phyloP scores from a whole-genome alignment of 768 basidiomycete species.

The Termitomyces titanicus region DNA sequence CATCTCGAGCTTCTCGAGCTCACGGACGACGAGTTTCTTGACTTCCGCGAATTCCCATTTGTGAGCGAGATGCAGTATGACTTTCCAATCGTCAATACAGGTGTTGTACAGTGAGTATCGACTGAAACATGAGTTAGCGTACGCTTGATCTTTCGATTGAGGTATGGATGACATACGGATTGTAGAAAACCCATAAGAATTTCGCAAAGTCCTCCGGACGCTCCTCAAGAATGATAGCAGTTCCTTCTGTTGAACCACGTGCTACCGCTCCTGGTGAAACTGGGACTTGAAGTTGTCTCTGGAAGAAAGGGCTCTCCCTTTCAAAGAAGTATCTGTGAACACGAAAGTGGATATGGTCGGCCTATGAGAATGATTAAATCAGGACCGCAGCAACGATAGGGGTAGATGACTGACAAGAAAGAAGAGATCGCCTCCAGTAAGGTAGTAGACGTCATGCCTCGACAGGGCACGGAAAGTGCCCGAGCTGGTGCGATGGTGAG shows the following conservation, averaged over 20 bases:
- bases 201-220: slow-evolving; percentile 35
- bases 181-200: slow-evolving; percentile 57
- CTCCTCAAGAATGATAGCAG: slow-evolving; percentile 42
- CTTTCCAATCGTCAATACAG: slow-evolving; percentile 48
- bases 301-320: slow-evolving; percentile 45
- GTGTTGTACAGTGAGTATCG: slow-evolving; percentile 55
- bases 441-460: slow-evolving; percentile 38
- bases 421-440: slow-evolving; percentile 48
- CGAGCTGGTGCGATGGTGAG: slow-evolving; percentile 10
- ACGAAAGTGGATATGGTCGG: slow-evolving; percentile 48
- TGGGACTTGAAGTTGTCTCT: slow-evolving; percentile 27
- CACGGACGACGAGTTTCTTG: slow-evolving; percentile 52
- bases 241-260: slow-evolving; percentile 32
- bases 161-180: slow-evolving; percentile 33
- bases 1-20: slow-evolving; percentile 48
- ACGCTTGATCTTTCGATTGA: background rate
- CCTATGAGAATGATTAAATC: slow-evolving; percentile 36
- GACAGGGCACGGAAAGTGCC: slow-evolving; percentile 21
- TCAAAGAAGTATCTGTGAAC: slow-evolving; percentile 56
- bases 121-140: slow-evolving; percentile 26
- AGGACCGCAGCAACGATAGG: slow-evolving; percentile 25
- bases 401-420: slow-evolving; percentile 39
- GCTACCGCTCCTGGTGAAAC: slow-evolving; percentile 28
- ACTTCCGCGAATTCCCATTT: slow-evolving; percentile 56
- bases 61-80: slow-evolving; percentile 55